phyloP scores from a whole-genome alignment of 163 green algal species.

The Chlamydomonas reinhardtii region DNA sequence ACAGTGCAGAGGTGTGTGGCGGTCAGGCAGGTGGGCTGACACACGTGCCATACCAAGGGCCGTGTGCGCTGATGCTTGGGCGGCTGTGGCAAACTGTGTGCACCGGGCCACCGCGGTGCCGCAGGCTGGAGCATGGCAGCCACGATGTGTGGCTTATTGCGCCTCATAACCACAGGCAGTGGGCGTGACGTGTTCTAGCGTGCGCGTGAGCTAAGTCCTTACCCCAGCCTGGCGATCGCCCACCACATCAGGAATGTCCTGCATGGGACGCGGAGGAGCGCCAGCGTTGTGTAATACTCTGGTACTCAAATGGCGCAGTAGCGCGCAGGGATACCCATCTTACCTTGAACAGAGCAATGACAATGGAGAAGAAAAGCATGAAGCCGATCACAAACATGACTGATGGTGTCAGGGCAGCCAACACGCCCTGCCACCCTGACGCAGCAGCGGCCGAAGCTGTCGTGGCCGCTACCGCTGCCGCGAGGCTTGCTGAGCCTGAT shows the following conservation, averaged over 20 bases:
- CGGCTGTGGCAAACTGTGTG: too few relatives aligned
- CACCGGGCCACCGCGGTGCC: too few relatives aligned
- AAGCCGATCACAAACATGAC: conserved; percentile 89
- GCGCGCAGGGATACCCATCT: too few relatives aligned
- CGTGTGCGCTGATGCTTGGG: too few relatives aligned
- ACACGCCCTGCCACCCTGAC: neutral
- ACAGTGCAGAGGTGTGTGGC: neutral
- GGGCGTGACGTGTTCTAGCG: too few relatives aligned
- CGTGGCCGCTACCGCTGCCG: neutral
- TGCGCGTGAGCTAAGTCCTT: neutral
- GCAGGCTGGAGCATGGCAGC: too few relatives aligned
- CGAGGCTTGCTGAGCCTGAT: neutral
- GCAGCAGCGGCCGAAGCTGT: neutral
- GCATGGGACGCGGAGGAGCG: too few relatives aligned
- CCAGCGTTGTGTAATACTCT: too few relatives aligned
- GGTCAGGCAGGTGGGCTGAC: neutral
- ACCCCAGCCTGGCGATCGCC: conserved; percentile 79
- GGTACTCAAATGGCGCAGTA: too few relatives aligned
- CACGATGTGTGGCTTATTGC: too few relatives aligned
- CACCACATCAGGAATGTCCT: conserved; percentile 91
- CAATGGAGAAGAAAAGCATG: conserved; percentile 94
- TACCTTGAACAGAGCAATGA: conserved; percentile 93
- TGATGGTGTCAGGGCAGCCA: conserved; percentile 55
- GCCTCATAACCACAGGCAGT: too few relatives aligned
- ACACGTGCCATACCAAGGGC: too few relatives aligned